phyloP scores from a whole-genome alignment of 345 rosid genomes.

The Cardamine occulta region DNA sequence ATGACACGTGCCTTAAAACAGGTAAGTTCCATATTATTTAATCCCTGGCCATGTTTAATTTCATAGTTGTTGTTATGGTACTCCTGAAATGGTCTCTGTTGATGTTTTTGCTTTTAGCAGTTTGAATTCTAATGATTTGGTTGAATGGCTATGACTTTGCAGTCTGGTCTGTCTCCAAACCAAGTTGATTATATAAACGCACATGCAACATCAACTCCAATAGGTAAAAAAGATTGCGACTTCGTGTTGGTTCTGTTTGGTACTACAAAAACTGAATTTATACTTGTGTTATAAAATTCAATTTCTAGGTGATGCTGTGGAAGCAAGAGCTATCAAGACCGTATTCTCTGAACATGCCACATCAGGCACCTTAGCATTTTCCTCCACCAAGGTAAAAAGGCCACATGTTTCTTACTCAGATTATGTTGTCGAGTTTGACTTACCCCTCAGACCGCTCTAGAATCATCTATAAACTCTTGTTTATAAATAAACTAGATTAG shows the following conservation, averaged over 20 bases:
- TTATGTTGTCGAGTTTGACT: background rate
- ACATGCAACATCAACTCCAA: slow-evolving; percentile 93
- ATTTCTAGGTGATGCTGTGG: slow-evolving; percentile 77
- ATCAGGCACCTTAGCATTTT: slow-evolving; percentile 80
- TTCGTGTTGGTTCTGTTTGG: slow-evolving; percentile 29
- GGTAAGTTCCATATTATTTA: slow-evolving; percentile 49
- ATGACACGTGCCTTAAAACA: slow-evolving; percentile 81
- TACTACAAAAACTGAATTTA: background rate
- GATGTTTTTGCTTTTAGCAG: slow-evolving; percentile 8
- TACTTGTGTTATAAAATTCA: slow-evolving; percentile 12
- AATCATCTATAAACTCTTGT: background rate
- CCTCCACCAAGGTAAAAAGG: slow-evolving; percentile 84
- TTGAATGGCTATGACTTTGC: slow-evolving; percentile 42
- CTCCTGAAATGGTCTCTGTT: slow-evolving; percentile 17
- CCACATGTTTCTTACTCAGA: background rate
- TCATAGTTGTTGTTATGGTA: background rate
- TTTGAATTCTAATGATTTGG: slow-evolving; percentile 27
- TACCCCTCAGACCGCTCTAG: background rate
- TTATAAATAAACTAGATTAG: background rate
- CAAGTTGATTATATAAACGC: slow-evolving; percentile 92
- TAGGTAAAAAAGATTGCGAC: slow-evolving; percentile 58
- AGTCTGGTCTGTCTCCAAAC: slow-evolving; percentile 77
- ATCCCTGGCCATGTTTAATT: background rate
- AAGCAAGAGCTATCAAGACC: slow-evolving; percentile 79
- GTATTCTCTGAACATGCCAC: slow-evolving; percentile 76